These are phyloP conservation scores for Exophiala spinifera DNA, from an alignment of 2,329 filamentous ascomycete species.

Conservation along the genomic window DNA sequence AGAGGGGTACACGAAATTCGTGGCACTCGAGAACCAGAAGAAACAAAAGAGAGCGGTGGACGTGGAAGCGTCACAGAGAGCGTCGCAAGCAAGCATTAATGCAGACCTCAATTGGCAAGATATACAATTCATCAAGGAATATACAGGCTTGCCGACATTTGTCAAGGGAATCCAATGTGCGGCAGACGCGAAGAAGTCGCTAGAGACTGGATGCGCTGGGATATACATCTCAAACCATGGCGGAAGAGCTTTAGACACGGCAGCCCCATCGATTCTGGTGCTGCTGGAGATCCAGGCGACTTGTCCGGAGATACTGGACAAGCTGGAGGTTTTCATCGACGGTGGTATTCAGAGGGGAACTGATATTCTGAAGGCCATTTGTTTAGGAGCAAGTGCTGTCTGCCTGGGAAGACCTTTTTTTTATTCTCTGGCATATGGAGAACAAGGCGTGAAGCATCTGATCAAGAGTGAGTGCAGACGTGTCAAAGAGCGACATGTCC, in stretches of 20 bases:
- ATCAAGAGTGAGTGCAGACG: slow-evolving; percentile 55
- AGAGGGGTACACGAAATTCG: slow-evolving; percentile 56
- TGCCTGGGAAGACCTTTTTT: slow-evolving; percentile 54
- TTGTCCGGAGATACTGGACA: slow-evolving; percentile 39
- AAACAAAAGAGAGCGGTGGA: slow-evolving; percentile 34
- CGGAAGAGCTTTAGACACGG: slow-evolving; percentile 51
- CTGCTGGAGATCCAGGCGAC: slow-evolving; percentile 59
- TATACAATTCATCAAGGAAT: slow-evolving; percentile 51
- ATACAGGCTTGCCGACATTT: slow-evolving; percentile 51
- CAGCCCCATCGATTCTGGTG: slow-evolving; percentile 52
- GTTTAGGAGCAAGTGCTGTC: slow-evolving; percentile 53
- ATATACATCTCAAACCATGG: slow-evolving; percentile 59
- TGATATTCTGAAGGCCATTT: slow-evolving; percentile 55
- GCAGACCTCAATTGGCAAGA: slow-evolving; percentile 53
- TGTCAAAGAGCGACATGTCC: slow-evolving; percentile 50
- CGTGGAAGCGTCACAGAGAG: slow-evolving; percentile 37
- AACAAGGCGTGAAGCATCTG: slow-evolving; percentile 53
- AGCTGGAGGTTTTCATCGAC: slow-evolving; percentile 53
- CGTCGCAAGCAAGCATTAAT: slow-evolving; percentile 44
- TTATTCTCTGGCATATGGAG: slow-evolving; percentile 53
- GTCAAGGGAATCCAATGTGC: slow-evolving; percentile 58
- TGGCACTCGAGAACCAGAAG: slow-evolving; percentile 31
- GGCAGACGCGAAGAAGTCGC: slow-evolving; percentile 53
- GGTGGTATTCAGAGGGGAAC: slow-evolving; percentile 54
- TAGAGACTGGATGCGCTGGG: slow-evolving; percentile 51